phyloP scores from a whole-genome alignment of 2,329 filamentous ascomycete species.

The Aspergillus proliferans region DNA sequence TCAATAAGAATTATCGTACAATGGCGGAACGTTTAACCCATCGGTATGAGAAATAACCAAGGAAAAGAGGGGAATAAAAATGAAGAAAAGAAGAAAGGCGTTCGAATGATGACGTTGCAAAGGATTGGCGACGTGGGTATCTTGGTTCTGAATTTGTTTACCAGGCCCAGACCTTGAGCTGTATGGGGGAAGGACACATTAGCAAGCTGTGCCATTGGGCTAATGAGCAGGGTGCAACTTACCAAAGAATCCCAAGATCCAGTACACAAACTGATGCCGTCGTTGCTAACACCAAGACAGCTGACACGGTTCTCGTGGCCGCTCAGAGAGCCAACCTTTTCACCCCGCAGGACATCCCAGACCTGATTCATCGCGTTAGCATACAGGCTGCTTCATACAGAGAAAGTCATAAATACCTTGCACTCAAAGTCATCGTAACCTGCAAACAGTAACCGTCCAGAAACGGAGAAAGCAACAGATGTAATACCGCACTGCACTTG shows the following conservation, averaged over 20 bases:
- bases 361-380: slow-evolving; percentile 54
- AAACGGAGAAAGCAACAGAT: slow-evolving; percentile 95
- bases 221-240: slow-evolving; percentile 40
- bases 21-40: slow-evolving; percentile 28
- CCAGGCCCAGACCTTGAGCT: slow-evolving; percentile 88
- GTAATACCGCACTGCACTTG: slow-evolving; percentile 97
- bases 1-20: slow-evolving; percentile 44
- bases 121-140: slow-evolving; percentile 31
- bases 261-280: slow-evolving; percentile 97
- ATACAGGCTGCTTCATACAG: too few species aligned
- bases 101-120: slow-evolving; percentile 32
- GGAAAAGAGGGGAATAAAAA: slow-evolving; percentile 3
- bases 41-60: slow-evolving; percentile 16
- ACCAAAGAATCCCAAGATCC: slow-evolving; percentile 99
- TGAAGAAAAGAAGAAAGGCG: slow-evolving; percentile 22
- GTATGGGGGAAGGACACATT: slow-evolving; percentile 9
- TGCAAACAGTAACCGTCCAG: slow-evolving; percentile 87
- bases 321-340: slow-evolving; percentile 93
- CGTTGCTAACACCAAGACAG: slow-evolving; percentile 97
- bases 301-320: slow-evolving; percentile 98
- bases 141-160: slow-evolving; percentile 40
- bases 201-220: slow-evolving; percentile 2
- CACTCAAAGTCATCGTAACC: slow-evolving; percentile 99
- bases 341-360: slow-evolving; percentile 93
- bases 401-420: slow-evolving; percentile 59